Percentiles rank a stretch among this genome's conserved stretches.
Evolutionary conservation across 192 early-diverging fungal species (phyloP).

Genomic region (Coemansia sp.): DNA sequence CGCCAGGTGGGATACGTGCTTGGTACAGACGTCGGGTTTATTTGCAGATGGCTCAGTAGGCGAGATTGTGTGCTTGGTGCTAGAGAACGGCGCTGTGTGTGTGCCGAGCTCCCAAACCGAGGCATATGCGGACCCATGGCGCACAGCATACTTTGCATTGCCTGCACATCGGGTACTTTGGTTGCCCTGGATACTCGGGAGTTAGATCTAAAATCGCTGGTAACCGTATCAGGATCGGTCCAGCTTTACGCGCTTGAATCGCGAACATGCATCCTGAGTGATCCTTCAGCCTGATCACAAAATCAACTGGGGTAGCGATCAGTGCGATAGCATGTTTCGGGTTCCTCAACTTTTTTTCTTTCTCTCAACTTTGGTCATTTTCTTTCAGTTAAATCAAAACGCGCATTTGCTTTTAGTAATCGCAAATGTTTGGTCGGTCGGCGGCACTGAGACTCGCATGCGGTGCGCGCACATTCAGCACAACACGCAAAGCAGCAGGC

Average conservation of each 20-base stretch:
- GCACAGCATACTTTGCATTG: neutral
- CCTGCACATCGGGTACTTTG: neutral
- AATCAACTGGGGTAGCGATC: too few relatives aligned
- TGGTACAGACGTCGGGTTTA: neutral
- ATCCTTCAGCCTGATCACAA: neutral
- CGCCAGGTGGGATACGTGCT: neutral
- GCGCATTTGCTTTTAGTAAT: too few relatives aligned
- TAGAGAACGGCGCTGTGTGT: slow-evolving; percentile 3
- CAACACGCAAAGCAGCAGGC: neutral
- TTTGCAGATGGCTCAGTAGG: neutral
- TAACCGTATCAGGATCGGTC: neutral
- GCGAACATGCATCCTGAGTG: neutral
- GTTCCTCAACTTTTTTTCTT: too few relatives aligned
- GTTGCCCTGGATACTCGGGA: slow-evolving; percentile 6
- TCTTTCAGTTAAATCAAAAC: neutral
- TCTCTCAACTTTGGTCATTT: neutral
- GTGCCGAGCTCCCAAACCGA: neutral
- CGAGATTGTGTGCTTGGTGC: slow-evolving; percentile 4
- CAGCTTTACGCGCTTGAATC: neutral
- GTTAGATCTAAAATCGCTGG: neutral
- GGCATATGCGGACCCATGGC: neutral
- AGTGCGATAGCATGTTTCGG: too few relatives aligned
- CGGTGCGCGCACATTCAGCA: slow-evolving; percentile 27
- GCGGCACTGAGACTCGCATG: neutral
- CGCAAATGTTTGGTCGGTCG: slow-evolving; percentile 14